Base-by-base conservation (phyloP, 139 green algal genomes). In the Coelastrella sp. region DNA sequence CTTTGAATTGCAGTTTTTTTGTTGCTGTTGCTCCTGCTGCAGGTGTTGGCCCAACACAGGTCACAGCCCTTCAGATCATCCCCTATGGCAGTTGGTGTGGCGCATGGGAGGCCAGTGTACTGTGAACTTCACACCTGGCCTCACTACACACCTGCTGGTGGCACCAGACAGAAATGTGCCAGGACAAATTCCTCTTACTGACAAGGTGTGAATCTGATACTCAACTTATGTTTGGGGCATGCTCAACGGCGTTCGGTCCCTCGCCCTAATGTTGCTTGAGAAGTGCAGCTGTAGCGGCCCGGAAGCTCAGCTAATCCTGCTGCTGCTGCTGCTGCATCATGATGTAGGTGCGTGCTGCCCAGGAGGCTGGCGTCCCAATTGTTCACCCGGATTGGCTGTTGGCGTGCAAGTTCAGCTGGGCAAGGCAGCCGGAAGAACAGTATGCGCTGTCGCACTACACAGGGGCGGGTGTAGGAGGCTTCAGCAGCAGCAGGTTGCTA, bases 41-140 rank as follows among this genome's bases (percentile, higher is more conserved):
- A 88, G 84, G 65, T 94, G 97, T 66, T 95, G 97, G 90, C 94
- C 97, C 4, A 84, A 92, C 8, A 87, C 92, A 57, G 68, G 68
- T 76, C 74, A 89, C 14, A 59, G 78, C 22, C 72, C 89, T 9
- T 19, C 8, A 4, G 65, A 91, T 49, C 95, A 99, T 84, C 94
- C 93, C 10, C 87, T 98, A 72, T 99, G 97, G 96, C 87, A 92
- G 75, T 87, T 98, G 57, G 97, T 96, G 0, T 82, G 93, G 81
- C 35, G 93, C 20, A 83, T 99, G 81, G 97, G 97, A 0, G 97
- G 96, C 1, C 27, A 66, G 4, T 98, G 94, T 82, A n/a, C 68
- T 17, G 25, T 66, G 8, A 82, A 89, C 10, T 65, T 85, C 14
- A 70, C 10, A 7, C 72, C 91, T 4, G 72, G 59, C 6, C 14